Evolutionary conservation across 495 filamentous ascomycete genomes (phyloP).

Genomic region (Rostrohypoxylon terebratum): DNA sequence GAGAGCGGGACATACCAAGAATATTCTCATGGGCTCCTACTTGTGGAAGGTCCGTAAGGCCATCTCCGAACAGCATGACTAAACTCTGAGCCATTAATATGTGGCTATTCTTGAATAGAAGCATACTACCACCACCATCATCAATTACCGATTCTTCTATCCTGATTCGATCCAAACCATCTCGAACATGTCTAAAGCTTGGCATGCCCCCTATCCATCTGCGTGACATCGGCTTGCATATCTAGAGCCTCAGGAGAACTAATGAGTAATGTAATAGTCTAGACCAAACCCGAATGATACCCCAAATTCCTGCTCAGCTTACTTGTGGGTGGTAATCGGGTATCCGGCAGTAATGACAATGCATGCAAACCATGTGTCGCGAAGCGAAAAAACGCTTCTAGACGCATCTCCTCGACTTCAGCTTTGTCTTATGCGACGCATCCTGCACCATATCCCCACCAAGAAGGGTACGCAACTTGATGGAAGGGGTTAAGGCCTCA

Average conservation of each 20-base stretch:
- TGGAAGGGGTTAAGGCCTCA: neutral
- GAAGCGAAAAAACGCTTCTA: neutral
- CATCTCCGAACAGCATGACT: no score
- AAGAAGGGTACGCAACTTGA: neutral
- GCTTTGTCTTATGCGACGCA: neutral
- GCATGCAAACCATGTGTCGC: neutral
- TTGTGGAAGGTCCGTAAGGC: no score
- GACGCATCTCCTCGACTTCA: neutral
- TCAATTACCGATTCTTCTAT: neutral
- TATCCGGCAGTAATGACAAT: neutral
- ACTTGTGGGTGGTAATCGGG: neutral
- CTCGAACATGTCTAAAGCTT: neutral
- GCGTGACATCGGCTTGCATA: neutral
- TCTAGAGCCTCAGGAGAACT: neutral
- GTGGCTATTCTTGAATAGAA: no score
- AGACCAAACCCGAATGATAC: neutral
- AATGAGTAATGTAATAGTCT: neutral
- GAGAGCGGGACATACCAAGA: no score
- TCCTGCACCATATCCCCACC: neutral
- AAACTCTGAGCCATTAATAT: no score
- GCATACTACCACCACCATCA: no score
- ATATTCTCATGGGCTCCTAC: no score
- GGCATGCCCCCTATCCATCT: neutral
- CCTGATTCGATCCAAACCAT: neutral
- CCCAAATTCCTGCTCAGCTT: neutral